Percentiles rank a stretch among this genome's conserved stretches.
phyloP scores from a whole-genome alignment of 2,329 filamentous ascomycete species.

The Fusarium veterinarium region DNA sequence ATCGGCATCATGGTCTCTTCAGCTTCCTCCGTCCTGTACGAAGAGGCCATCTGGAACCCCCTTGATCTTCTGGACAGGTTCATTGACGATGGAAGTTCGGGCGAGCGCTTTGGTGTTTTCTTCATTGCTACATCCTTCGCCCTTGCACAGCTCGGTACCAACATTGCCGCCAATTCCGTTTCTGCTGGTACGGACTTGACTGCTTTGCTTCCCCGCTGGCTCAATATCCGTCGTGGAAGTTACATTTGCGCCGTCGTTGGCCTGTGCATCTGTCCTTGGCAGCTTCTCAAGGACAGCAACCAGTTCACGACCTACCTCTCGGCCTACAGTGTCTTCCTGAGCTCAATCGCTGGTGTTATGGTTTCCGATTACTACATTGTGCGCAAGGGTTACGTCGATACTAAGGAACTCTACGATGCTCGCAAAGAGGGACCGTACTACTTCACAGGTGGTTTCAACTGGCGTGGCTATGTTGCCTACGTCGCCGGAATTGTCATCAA shows the following conservation, averaged over 20 bases:
- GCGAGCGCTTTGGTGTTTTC: constrained; percentile 79
- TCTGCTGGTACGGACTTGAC: constrained; percentile 87
- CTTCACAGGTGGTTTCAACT: constrained; percentile 79
- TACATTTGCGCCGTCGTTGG: constrained; percentile 86
- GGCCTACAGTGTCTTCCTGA: constrained; percentile 93
- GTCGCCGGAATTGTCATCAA: constrained; percentile 88
- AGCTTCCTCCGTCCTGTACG: constrained; percentile 75
- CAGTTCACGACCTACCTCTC: constrained; percentile 93
- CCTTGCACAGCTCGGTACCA: constrained; percentile 85
- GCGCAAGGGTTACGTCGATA: constrained; percentile 81
- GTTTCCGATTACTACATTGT: constrained; percentile 89
- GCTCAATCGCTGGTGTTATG: constrained; percentile 92
- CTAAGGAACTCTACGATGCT: constrained; percentile 82
- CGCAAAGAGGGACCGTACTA: constrained; percentile 77
- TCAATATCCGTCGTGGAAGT: constrained; percentile 87
- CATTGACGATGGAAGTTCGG: constrained; percentile 74
- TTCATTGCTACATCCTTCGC: constrained; percentile 77
- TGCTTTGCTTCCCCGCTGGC: constrained; percentile 79
- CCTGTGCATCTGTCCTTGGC: constrained; percentile 88
- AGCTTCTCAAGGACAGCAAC: constrained; percentile 78
- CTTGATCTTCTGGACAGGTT: constrained; percentile 74
- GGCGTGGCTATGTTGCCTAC: constrained; percentile 86
- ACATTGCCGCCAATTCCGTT: constrained; percentile 84
- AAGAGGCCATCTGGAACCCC: constrained; percentile 78
- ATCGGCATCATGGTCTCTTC: constrained; percentile 85